Base-by-base conservation (phyloP, 2,329 filamentous ascomycete species). In the Aspergillus texensis region DNA sequence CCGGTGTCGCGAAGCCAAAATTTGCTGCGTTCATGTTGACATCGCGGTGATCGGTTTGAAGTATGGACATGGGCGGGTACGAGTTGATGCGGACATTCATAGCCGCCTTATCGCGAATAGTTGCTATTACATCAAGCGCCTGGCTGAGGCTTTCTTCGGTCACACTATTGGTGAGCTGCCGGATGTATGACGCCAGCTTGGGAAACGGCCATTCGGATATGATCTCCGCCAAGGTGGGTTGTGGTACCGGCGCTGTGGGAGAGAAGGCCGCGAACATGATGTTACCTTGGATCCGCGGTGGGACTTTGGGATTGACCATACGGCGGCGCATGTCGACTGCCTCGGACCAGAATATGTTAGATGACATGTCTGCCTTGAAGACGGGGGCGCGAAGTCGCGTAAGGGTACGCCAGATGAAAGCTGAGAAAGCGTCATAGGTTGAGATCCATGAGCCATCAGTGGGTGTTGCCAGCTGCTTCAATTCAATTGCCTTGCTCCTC, bases 381-480 rank as follows among this genome's bases (percentile, higher is more conserved):
- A 79, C 30, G 0, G 71, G 70, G 0, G 74, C 74, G 11, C 80
- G 75, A 4, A 79, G 68, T 3, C 74, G 72, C 2, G 78, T 73
- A 0, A 82, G 61, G 4, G 70, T 70, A 2, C 80, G 78, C 79
- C 80, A 82, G 6, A 82, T 71, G 32, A 77, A 75, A 14, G 79
- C 79, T 2, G 72, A 70, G 58, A 77, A 74, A 21, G 79, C 78
- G 59, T 82, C 80, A 62, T 82, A 82, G 2, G 77, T 81, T 6
- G 80, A 82, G 39, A 82, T 74, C 80, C 80, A 81, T 12, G 70
- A 70, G 11, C 73, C 76, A 28, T 78, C 76, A 0, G 67, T 56
- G 0, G 79, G 76, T 1, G 53, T 69, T 0, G 79, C 79, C 1
- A 77, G 69, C 11, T 64, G 67, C 63, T 83, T 83, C 5, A 83